Conservation (phyloP, 176 grass and related monocot genomes). For the Rhipidocladum racemiflorum region DNA sequence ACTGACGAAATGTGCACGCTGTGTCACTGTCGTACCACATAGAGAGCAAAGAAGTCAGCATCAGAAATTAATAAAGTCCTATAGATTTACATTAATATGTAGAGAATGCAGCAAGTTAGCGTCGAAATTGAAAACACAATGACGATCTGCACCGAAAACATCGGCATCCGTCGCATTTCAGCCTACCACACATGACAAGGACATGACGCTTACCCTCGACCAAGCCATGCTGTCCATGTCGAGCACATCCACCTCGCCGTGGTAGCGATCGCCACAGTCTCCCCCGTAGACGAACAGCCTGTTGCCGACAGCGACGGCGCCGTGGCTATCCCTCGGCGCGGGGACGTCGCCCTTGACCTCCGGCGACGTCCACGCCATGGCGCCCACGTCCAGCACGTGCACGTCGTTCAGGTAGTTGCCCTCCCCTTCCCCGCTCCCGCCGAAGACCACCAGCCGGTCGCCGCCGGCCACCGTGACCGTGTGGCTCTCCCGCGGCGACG, state of each 20-base stretch:
- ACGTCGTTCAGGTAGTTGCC: constrained; percentile 94
- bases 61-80: neutral
- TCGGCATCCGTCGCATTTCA: constrained; percentile 21
- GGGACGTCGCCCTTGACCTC: constrained; percentile 55
- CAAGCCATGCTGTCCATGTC: constrained; percentile 75
- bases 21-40: neutral
- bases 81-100: neutral
- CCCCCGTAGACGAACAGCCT: constrained; percentile 81
- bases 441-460: constrained; percentile 71
- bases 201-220: constrained; percentile 69
- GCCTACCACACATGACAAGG: constrained; percentile 27
- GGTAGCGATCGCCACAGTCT: constrained; percentile 86
- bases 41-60: neutral
- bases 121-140: constrained; percentile 25
- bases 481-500: constrained; percentile 83
- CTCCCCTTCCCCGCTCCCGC: constrained; percentile 89
- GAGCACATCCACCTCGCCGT: constrained; percentile 88
- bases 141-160: constrained; percentile 23
- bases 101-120: constrained; percentile 6
- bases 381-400: constrained; percentile 67
- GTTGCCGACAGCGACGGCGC: constrained; percentile 53
- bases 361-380: constrained; percentile 77
- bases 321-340: constrained; percentile 87
- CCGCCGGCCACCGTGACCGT: constrained; percentile 52
- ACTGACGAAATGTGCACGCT: neutral